Evolutionary conservation across 352 stramenopile species (phyloP).

Genomic region (Pythium periplocum): DNA sequence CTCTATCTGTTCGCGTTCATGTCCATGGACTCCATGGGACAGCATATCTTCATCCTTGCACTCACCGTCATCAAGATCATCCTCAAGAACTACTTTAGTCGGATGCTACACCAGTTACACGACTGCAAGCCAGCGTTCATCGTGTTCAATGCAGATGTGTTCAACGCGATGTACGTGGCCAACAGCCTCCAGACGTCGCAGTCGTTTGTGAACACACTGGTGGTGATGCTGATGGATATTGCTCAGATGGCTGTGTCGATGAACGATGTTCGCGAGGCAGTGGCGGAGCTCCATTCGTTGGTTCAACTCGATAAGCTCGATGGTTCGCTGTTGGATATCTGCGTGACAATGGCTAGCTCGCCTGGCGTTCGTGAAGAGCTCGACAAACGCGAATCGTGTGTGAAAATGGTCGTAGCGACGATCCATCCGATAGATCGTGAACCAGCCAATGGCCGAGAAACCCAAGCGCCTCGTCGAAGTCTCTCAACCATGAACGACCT

Average conservation of each 20-base stretch:
- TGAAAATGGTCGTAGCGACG: no score
- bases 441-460: no score
- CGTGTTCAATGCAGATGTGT: conserved; percentile 2
- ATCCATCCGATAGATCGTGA: no score
- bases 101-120: background rate
- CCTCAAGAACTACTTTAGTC: conserved; percentile 1
- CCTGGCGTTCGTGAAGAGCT: no score
- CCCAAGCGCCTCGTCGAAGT: no score
- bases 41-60: background rate
- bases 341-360: no score
- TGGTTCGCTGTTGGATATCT: no score
- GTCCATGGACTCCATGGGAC: background rate
- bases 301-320: no score
- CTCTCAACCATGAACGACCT: no score
- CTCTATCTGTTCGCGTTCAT: background rate
- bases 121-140: background rate
- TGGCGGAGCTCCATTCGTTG: no score
- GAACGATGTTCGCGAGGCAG: no score
- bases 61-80: background rate
- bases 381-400: no score
- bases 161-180: background rate
- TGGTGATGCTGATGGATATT: background rate
- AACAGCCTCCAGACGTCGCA: background rate
- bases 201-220: background rate
- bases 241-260: background rate